Percentiles rank a stretch among this genome's conserved stretches.
Conservation (phyloP, 2,329 filamentous ascomycete species). For the Fusarium newnesense region DNA sequence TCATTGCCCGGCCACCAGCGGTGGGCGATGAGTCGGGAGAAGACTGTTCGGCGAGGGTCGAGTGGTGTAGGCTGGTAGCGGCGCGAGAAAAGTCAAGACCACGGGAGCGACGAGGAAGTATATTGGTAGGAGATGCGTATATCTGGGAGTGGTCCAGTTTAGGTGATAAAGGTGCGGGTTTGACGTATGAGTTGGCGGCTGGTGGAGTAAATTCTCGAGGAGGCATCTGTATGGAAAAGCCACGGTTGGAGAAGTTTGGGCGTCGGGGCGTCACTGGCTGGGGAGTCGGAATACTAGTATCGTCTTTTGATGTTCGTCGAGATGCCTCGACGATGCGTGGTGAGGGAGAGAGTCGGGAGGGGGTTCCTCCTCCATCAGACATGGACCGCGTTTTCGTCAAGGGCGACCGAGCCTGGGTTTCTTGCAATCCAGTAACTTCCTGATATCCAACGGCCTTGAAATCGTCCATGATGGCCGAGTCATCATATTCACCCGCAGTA, state of each 20-base stretch:
- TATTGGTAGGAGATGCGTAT: slow-evolving; percentile 87
- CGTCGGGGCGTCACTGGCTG: slow-evolving; percentile 78
- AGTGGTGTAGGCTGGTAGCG: slow-evolving; percentile 94
- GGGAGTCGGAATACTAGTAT: slow-evolving; percentile 63
- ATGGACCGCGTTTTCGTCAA: slow-evolving; percentile 69
- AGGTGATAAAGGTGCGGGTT: slow-evolving; percentile 79
- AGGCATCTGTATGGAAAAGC: slow-evolving; percentile 60
- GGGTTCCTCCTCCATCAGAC: slow-evolving; percentile 70
- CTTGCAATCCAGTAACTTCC: slow-evolving; percentile 19
- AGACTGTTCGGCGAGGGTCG: slow-evolving; percentile 86
- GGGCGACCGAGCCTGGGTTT: slow-evolving; percentile 50
- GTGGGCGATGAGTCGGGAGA: slow-evolving; percentile 92
- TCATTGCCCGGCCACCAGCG: slow-evolving; percentile 74
- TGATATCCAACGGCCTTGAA: slow-evolving; percentile 30
- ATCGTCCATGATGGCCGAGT: slow-evolving; percentile 50
- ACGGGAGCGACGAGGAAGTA: slow-evolving; percentile 87
- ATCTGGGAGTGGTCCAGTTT: slow-evolving; percentile 86
- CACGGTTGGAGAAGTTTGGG: slow-evolving; percentile 69
- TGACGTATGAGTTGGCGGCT: slow-evolving; percentile 53
- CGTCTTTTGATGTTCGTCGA: slow-evolving; percentile 71
- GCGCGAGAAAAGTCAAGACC: slow-evolving; percentile 94
- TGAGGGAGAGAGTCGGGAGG: slow-evolving; percentile 66
- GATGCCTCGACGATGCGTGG: slow-evolving; percentile 66
- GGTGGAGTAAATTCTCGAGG: slow-evolving; percentile 52
- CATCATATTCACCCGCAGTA: slow-evolving; percentile 42